Conservation (phyloP, 1,139 yeast genomes). For the Magnusiomyces paraingens region DNA sequence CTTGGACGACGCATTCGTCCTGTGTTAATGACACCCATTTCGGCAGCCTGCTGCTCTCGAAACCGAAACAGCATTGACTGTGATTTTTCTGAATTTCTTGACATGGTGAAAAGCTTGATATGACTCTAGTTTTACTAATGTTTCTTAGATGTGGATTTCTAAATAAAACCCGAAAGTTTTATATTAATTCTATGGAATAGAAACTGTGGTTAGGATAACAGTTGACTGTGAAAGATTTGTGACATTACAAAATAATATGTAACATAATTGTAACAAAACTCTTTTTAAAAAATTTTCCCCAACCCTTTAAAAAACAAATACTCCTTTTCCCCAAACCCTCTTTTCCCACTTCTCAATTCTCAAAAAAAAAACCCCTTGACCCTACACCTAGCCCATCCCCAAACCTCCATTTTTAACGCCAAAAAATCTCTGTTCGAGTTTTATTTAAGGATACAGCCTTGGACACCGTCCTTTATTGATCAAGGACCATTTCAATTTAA, state of each 20-base stretch:
- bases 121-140: too few relatives aligned
- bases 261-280: neutral
- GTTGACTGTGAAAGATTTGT: neutral
- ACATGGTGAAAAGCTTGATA: conserved; percentile 43
- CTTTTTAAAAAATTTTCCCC: conserved; percentile 3
- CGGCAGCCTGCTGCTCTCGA: conserved; percentile 55
- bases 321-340: conserved; percentile 13
- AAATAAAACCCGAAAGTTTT: too few relatives aligned
- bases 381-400: conserved; percentile 12
- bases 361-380: too few relatives aligned
- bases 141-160: too few relatives aligned
- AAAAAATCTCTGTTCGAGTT: neutral
- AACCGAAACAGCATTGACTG: conserved; percentile 62
- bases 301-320: conserved; percentile 9
- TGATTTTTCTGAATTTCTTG: conserved; percentile 70
- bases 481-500: too few relatives aligned
- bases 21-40: conserved; percentile 53
- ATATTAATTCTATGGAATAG: too few relatives aligned
- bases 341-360: conserved; percentile 2
- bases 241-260: neutral
- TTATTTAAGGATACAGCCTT: too few relatives aligned
- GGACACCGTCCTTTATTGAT: too few relatives aligned
- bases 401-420: conserved; percentile 6
- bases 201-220: neutral
- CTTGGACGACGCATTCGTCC: conserved; percentile 47